Conservation (phyloP, 345 rosid species). For the Aurinia saxatilis region DNA sequence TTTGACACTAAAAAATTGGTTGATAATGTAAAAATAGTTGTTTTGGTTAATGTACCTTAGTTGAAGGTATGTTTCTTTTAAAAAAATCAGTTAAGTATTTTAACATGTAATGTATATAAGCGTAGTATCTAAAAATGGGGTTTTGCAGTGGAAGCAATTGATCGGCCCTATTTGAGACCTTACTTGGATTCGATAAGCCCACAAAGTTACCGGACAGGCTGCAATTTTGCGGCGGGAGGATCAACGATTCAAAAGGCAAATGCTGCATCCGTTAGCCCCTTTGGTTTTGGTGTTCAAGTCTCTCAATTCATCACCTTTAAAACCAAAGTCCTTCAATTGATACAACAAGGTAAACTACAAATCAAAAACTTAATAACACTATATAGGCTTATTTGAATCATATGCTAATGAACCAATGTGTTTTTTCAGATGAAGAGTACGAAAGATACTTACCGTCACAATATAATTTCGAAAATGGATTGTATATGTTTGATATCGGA, state of each 20-base stretch:
- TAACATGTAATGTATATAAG: too few relatives aligned
- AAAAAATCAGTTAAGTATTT: too few relatives aligned
- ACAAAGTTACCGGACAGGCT: slow-evolving; percentile 26
- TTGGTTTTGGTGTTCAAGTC: slow-evolving; percentile 29
- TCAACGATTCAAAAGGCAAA: slow-evolving; percentile 31
- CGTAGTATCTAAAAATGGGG: too few relatives aligned
- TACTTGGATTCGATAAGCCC: slow-evolving; percentile 26
- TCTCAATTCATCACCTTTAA: slow-evolving; percentile 45
- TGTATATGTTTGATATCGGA: slow-evolving; percentile 56
- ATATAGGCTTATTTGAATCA: not conserved
- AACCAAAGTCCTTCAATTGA: slow-evolving; percentile 28
- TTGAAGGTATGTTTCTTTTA: too few relatives aligned
- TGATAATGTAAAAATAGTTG: too few relatives aligned
- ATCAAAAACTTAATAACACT: not conserved
- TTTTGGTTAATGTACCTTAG: too few relatives aligned
- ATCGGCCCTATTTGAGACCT: slow-evolving; percentile 32
- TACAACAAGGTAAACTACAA: slow-evolving; percentile 30
- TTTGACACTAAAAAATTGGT: too few relatives aligned
- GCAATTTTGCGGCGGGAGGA: slow-evolving; percentile 28
- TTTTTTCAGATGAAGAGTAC: slow-evolving; percentile 26
- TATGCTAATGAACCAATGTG: not conserved
- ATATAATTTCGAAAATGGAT: slow-evolving; percentile 33
- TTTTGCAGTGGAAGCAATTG: slow-evolving; percentile 24
- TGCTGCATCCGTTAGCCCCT: slow-evolving; percentile 29
- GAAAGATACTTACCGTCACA: slow-evolving; percentile 36